Base-by-base conservation (phyloP, 1,284 basidiomycete species). In the Sparassis latifolia region DNA sequence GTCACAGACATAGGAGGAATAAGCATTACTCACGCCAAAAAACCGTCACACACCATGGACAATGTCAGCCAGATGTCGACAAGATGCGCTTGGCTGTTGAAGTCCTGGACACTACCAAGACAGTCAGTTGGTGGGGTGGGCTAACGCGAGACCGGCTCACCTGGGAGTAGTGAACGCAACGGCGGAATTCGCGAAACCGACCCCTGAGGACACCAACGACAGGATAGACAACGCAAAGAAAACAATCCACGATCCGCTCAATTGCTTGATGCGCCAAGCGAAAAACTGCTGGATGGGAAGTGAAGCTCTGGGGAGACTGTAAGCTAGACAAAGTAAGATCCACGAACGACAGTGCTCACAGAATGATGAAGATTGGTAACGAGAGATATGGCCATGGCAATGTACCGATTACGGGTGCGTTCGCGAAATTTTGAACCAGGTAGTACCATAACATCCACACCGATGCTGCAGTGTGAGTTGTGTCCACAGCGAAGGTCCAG, bases 211-310 rank as follows among this genome's bases (percentile, higher is more conserved):
- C 6, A 60, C 59, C 4, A 58, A 33, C 2, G 66, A 58, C 31
- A 67, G 45, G 1, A 53, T 33, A 5, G 58, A 44, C 39, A 69
- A 55, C n/a, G 45, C 55, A 12, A 53, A 44, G 44, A 63, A 67
- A 2, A 66, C 55, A 35, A 51, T 42, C 39, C 44, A 53, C 2
- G 64, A 66, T 3, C 56, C 50, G 2, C 66, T 62, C 38, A 68
- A 61, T 28, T 57, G 55, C 44, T 53, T 58, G 44, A 70, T 65
- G n/a, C 68, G 62, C 61, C 60, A 65, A 2, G 65, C 63, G 41
- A 70, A 63, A 51, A 64, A 69, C 12, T 65, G 48, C 53, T 70
- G 66, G 12, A 68, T 67, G 3, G 67, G 68, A 20, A 62, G 62
- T 4, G 67, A 65, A 2, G 66, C 64, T 29, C 68, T 70, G 31